Evolutionary conservation across 345 rosid species (phyloP).

Genomic region (Acer saccharum): DNA sequence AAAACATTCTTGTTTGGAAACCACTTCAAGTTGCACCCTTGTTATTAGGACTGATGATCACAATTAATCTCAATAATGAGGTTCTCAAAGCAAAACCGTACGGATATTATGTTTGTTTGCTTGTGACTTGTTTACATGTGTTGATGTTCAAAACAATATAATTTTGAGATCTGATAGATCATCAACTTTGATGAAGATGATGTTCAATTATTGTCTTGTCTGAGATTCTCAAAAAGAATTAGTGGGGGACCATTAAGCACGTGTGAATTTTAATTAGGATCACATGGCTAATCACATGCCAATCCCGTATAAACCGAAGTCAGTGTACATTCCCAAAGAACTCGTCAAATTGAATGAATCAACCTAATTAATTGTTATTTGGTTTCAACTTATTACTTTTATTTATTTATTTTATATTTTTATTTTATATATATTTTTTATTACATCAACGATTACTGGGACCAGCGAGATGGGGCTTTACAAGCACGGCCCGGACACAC

Average conservation of each 20-base stretch:
- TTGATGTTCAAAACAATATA: too few relatives aligned
- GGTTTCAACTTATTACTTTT: too few relatives aligned
- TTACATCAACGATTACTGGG: too few relatives aligned
- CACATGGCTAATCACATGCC: constrained; percentile 30
- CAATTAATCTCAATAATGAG: neutral
- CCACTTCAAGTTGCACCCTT: neutral
- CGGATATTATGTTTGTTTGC: too few relatives aligned
- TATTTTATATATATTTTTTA: too few relatives aligned
- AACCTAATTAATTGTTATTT: neutral
- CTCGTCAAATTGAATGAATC: neutral
- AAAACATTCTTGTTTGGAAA: neutral
- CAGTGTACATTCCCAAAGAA: constrained; percentile 1
- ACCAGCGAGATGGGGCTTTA: too few relatives aligned
- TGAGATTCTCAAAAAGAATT: neutral
- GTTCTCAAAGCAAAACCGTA: neutral
- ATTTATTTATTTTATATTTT: too few relatives aligned
- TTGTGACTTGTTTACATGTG: too few relatives aligned
- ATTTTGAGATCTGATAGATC: too few relatives aligned
- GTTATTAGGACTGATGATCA: neutral
- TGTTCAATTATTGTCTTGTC: too few relatives aligned
- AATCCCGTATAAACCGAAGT: constrained; percentile 8
- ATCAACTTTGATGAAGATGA: too few relatives aligned
- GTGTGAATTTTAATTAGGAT: constrained; percentile 11
- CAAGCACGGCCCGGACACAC: too few relatives aligned
- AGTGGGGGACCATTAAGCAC: constrained; percentile 10